phyloP scores from a whole-genome alignment of 1,284 basidiomycete species.

The Cutaneotrichosporon sp. region DNA sequence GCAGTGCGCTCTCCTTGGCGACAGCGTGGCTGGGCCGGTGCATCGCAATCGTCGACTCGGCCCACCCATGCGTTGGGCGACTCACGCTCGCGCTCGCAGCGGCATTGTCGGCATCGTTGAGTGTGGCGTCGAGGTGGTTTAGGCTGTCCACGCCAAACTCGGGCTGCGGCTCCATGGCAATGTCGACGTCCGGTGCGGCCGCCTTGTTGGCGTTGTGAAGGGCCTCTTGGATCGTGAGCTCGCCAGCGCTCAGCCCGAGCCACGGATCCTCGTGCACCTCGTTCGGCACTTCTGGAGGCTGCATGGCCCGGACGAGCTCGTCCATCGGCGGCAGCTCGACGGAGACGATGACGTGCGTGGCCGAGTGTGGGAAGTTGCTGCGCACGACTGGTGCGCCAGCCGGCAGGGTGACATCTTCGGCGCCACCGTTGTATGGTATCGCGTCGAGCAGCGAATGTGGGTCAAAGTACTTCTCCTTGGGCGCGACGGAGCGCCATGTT shows the following conservation, averaged over 20 bases:
- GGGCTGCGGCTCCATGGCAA: not conserved
- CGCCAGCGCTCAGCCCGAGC: slow-evolving; percentile 23
- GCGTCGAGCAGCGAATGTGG: slow-evolving; percentile 23
- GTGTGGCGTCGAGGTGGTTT: slow-evolving; percentile 9
- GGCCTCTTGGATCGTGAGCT: slow-evolving; percentile 36
- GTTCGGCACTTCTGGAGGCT: not conserved
- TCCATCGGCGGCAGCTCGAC: slow-evolving; percentile 39
- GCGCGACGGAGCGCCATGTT: slow-evolving; percentile 43
- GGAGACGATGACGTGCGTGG: slow-evolving; percentile 40
- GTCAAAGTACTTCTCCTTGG: slow-evolving; percentile 28
- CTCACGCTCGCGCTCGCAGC: not conserved
- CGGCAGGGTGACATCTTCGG: slow-evolving; percentile 11
- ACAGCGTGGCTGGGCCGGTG: slow-evolving; percentile 3
- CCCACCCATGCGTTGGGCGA: not conserved
- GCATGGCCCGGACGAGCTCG: slow-evolving; percentile 37
- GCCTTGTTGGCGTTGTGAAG: slow-evolving; percentile 28
- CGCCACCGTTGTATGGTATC: slow-evolving; percentile 16
- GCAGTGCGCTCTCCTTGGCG: slow-evolving; percentile 17
- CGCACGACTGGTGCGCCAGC: slow-evolving; percentile 25
- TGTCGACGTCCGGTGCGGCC: not conserved
- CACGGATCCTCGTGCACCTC: slow-evolving; percentile 11
- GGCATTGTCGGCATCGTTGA: slow-evolving; percentile 4
- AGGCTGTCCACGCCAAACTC: slow-evolving; percentile 9
- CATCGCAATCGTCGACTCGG: slow-evolving; percentile 13
- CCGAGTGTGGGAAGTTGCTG: slow-evolving; percentile 37